Evolutionary conservation across 1,139 yeast genomes (phyloP).

Genomic region (Pichia sp.): DNA sequence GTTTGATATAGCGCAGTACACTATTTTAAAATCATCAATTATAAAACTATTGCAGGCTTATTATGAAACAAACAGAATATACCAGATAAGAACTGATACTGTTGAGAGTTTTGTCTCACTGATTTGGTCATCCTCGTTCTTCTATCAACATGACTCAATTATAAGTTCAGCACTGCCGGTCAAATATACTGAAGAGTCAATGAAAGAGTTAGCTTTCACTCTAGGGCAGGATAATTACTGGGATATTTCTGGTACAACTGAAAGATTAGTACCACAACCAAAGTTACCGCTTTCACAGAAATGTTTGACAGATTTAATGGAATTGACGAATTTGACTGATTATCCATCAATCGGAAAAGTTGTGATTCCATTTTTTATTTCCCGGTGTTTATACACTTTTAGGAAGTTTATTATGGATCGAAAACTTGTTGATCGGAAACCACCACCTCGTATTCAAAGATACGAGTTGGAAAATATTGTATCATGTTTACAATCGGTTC

Average conservation of each 20-base stretch:
- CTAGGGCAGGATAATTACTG: conserved; percentile 31
- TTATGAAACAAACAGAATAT: conserved; percentile 2
- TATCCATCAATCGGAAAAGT: conserved; percentile 21
- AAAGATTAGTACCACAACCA: conserved; percentile 30
- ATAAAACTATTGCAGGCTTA: conserved; percentile 32
- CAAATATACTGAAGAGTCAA: conserved; percentile 16
- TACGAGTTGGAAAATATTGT: conserved; percentile 37
- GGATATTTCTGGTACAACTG: conserved; percentile 44
- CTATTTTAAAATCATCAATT: conserved; percentile 35
- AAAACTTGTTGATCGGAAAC: conserved; percentile 42
- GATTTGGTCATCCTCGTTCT: conserved; percentile 43
- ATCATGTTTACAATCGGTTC: conserved; percentile 21
- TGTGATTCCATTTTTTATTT: conserved; percentile 35
- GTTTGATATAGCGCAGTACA: conserved; percentile 43
- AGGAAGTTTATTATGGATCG: conserved; percentile 47
- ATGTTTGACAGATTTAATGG: conserved; percentile 43
- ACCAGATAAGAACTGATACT: conserved; percentile 16
- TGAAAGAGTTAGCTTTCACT: conserved; percentile 5
- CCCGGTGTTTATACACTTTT: conserved; percentile 45
- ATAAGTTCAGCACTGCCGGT: conserved; percentile 25
- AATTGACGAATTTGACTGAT: conserved; percentile 26
- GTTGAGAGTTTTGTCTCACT: conserved; percentile 38
- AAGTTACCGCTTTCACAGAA: conserved; percentile 37
- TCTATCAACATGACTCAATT: conserved; percentile 42
- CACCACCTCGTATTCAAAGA: conserved; percentile 47